Conservation (phyloP, 305 asterid genomes). For the Solanum chacoense region DNA sequence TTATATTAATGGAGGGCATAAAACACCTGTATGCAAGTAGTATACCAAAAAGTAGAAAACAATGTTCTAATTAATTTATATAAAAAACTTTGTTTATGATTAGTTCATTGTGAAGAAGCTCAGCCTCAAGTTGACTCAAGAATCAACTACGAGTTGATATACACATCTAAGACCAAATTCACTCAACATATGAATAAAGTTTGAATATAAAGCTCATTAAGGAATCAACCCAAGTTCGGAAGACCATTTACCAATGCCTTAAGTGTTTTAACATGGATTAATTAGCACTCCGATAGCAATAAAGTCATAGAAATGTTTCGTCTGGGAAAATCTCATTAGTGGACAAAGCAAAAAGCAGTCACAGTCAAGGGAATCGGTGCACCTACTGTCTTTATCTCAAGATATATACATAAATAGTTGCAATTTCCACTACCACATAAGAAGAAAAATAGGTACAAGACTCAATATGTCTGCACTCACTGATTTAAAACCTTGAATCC, state of each 20-base stretch:
- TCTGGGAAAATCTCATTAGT: neutral
- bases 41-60: neutral
- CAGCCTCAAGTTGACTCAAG: neutral
- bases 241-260: neutral
- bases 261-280: neutral
- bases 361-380: neutral
- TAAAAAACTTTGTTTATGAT: neutral
- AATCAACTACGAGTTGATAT: neutral
- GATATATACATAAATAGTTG: neutral
- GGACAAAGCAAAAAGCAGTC: neutral
- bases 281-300: neutral
- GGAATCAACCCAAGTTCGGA: neutral
- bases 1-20: neutral
- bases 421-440: neutral
- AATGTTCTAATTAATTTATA: neutral
- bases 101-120: neutral
- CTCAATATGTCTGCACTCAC: neutral
- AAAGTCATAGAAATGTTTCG: neutral
- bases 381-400: neutral
- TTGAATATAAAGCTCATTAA: neutral
- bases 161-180: neutral
- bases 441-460: neutral
- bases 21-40: neutral
- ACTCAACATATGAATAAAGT: neutral
- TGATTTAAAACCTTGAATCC: neutral